Percentiles rank a stretch among this genome's conserved stretches.
Evolutionary conservation across 2,329 filamentous ascomycete genomes (phyloP).

Genomic region (Salinomyces thailandicus): DNA sequence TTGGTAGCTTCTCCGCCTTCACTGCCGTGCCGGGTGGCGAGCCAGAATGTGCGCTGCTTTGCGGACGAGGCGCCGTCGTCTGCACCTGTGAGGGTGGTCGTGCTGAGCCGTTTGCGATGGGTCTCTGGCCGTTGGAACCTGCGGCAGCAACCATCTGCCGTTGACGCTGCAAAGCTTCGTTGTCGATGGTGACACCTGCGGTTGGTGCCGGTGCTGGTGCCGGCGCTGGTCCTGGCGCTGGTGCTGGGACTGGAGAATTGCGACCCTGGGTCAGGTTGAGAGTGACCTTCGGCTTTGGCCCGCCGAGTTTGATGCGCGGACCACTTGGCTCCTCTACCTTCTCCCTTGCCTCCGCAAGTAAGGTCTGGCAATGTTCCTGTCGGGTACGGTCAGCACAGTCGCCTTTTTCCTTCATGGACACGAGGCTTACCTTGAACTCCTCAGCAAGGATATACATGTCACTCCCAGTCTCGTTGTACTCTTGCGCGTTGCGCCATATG

Average conservation of each 20-base stretch:
- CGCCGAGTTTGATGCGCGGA: conserved; percentile 65
- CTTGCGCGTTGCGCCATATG: conserved; percentile 79
- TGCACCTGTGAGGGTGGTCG: conserved; percentile 24
- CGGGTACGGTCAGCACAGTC: conserved; percentile 6
- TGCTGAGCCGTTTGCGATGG: conserved; percentile 18
- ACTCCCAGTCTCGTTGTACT: conserved; percentile 87
- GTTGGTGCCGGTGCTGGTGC: background rate
- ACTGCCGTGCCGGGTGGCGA: conserved; percentile 25
- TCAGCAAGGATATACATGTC: conserved; percentile 68
- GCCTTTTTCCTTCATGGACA: background rate
- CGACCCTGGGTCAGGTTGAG: conserved; percentile 27
- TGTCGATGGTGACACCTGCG: conserved; percentile 43
- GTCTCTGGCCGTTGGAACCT: conserved; percentile 35
- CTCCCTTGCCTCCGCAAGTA: conserved; percentile 61
- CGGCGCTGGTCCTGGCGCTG: background rate
- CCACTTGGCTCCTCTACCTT: conserved; percentile 61
- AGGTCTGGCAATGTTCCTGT: conserved; percentile 57
- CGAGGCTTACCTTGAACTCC: conserved; percentile 59
- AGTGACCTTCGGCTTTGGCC: conserved; percentile 33
- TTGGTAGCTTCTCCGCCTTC: conserved; percentile 29
- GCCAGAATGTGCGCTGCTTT: conserved; percentile 29
- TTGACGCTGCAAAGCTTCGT: conserved; percentile 43
- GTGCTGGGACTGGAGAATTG: conserved; percentile 28
- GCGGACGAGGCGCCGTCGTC: conserved; percentile 24
- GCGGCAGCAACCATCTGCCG: conserved; percentile 41